Percentiles rank a stretch among this genome's conserved stretches.
These are phyloP conservation scores for Malassezia sympodialis DNA, from an alignment of 1,284 basidiomycete species.

Conservation along the genomic window DNA sequence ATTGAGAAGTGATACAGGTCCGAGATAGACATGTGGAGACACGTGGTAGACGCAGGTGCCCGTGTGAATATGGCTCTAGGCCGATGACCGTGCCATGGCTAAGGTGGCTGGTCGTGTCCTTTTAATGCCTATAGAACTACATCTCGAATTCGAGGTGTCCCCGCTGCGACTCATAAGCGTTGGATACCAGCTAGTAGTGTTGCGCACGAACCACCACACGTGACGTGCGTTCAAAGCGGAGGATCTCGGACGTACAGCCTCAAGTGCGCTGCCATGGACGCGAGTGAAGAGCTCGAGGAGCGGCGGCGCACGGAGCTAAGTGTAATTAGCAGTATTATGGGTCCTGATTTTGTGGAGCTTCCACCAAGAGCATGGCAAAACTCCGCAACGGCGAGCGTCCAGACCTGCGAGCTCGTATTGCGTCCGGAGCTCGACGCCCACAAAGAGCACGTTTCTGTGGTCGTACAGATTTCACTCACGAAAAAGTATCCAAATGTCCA, in stretches of 20 bases:
- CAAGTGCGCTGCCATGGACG: neutral
- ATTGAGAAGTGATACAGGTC: neutral
- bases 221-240: neutral
- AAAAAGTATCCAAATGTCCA: slow-evolving; percentile 32
- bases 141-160: too few relatives aligned
- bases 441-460: slow-evolving; percentile 27
- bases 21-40: neutral
- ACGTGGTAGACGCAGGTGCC: neutral
- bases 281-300: slow-evolving; percentile 27
- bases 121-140: too few relatives aligned
- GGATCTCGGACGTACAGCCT: neutral
- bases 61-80: too few relatives aligned
- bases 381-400: slow-evolving; percentile 21
- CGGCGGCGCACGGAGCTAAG: slow-evolving; percentile 39
- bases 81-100: too few relatives aligned
- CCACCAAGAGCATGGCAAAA: slow-evolving; percentile 29
- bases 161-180: too few relatives aligned
- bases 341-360: slow-evolving; percentile 28
- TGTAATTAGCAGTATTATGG: slow-evolving; percentile 35
- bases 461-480: slow-evolving; percentile 32
- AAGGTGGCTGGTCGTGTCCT: too few relatives aligned
- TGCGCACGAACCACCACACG: slow-evolving; percentile 12
- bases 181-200: neutral
- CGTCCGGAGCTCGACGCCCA: slow-evolving; percentile 33
- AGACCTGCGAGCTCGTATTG: slow-evolving; percentile 31